Evolutionary conservation across 805 yeast species (phyloP).

Genomic region (Candida peoriensis): DNA sequence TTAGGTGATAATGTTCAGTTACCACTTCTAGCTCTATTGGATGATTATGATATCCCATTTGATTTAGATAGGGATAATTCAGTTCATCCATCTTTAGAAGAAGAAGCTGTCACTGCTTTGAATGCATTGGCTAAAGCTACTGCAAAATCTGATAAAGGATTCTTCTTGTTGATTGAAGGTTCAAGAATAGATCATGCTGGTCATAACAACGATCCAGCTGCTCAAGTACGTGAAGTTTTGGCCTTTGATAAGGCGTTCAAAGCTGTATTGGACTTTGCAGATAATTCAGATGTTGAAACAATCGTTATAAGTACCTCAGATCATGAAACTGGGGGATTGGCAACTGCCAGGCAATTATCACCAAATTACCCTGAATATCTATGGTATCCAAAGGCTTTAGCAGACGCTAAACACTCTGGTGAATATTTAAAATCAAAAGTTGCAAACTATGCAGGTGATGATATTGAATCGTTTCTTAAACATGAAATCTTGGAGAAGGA

Average conservation of each 20-base stretch:
- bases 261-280: slow-evolving; percentile 68
- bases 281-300: slow-evolving; percentile 67
- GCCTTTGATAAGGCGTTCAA: slow-evolving; percentile 81
- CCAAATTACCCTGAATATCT: slow-evolving; percentile 73
- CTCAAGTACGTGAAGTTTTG: slow-evolving; percentile 85
- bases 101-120: slow-evolving; percentile 71
- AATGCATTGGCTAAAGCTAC: slow-evolving; percentile 64
- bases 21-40: slow-evolving; percentile 75
- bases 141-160: slow-evolving; percentile 71
- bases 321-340: slow-evolving; percentile 95
- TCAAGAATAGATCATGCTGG: slow-evolving; percentile 96
- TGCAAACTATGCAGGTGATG: slow-evolving; percentile 27
- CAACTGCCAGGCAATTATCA: slow-evolving; percentile 75
- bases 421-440: slow-evolving; percentile 56
- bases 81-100: slow-evolving; percentile 72
- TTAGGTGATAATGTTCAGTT: slow-evolving; percentile 59
- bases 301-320: slow-evolving; percentile 80
- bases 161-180: slow-evolving; percentile 84
- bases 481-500: slow-evolving; percentile 54
- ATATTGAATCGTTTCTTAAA: slow-evolving; percentile 41
- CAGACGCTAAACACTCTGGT: slow-evolving; percentile 70
- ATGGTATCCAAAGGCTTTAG: slow-evolving; percentile 80
- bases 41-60: slow-evolving; percentile 75
- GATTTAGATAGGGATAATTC: slow-evolving; percentile 67
- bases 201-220: slow-evolving; percentile 90